A percentile compares a stretch with the other conserved stretches of the same genome.
phyloP scores from a whole-genome alignment of 2,329 filamentous ascomycete species.

The Cordyceps fumosorosea region DNA sequence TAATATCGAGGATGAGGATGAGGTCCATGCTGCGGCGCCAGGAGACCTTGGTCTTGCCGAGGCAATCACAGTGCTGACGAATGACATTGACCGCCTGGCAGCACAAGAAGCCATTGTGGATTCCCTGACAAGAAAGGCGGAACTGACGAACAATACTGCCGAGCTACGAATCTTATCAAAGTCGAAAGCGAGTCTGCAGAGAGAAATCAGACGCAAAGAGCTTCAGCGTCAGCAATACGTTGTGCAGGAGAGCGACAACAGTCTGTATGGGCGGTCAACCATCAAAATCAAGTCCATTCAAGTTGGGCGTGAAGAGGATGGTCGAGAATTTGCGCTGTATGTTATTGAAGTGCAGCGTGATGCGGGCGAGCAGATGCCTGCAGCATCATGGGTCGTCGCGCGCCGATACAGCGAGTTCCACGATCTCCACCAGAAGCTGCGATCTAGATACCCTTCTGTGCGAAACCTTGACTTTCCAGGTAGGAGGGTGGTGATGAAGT shows the following conservation, averaged over 20 bases:
- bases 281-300: slow-evolving; percentile 89
- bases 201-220: slow-evolving; percentile 90
- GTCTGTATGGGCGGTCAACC: slow-evolving; percentile 83
- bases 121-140: slow-evolving; percentile 85
- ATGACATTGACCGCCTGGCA: slow-evolving; percentile 81
- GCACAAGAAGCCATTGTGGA: slow-evolving; percentile 89
- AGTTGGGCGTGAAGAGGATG: slow-evolving; percentile 85
- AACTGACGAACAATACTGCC: slow-evolving; percentile 92
- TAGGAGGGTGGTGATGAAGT: slow-evolving; percentile 87
- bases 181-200: slow-evolving; percentile 84
- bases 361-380: slow-evolving; percentile 91
- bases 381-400: slow-evolving; percentile 91
- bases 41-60: slow-evolving; percentile 90
- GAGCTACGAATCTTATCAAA: slow-evolving; percentile 89
- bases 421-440: slow-evolving; percentile 83
- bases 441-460: slow-evolving; percentile 79
- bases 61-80: slow-evolving; percentile 80
- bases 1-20: slow-evolving; percentile 60
- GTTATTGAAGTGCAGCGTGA: slow-evolving; percentile 85
- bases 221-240: slow-evolving; percentile 95
- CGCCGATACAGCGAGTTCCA: slow-evolving; percentile 95
- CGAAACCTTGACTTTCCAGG: slow-evolving; percentile 87
- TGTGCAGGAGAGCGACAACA: slow-evolving; percentile 96
- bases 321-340: slow-evolving; percentile 89
- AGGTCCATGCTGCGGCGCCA: slow-evolving; percentile 88